phyloP scores from a whole-genome alignment of 2,329 filamentous ascomycete genomes.

The Leptodontidium sp. region DNA sequence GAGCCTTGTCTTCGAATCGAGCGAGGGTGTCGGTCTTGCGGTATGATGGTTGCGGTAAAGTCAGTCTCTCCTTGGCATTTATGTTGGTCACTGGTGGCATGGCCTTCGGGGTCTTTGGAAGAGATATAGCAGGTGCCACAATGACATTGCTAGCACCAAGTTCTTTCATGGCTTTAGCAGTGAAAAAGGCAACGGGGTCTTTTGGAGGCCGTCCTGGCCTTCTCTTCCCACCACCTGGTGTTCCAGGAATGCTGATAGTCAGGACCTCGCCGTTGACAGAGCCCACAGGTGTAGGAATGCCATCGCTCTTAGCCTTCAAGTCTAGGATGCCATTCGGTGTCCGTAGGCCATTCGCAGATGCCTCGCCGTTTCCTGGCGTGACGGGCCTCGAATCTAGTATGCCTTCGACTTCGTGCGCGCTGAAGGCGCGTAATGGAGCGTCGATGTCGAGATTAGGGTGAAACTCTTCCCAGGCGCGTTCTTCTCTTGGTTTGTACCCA shows the following conservation, averaged over 20 bases:
- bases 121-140: slow-evolving; percentile 29
- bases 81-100: slow-evolving; percentile 72
- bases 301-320: slow-evolving; percentile 40
- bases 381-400: slow-evolving; percentile 57
- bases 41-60: slow-evolving; percentile 78
- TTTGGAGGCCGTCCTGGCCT: slow-evolving; percentile 72
- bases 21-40: slow-evolving; percentile 81
- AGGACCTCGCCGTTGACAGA: slow-evolving; percentile 39
- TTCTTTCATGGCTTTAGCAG: slow-evolving; percentile 50
- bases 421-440: slow-evolving; percentile 77
- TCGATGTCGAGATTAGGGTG: slow-evolving; percentile 95
- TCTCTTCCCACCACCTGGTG: slow-evolving; percentile 56
- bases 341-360: slow-evolving; percentile 46
- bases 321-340: slow-evolving; percentile 38
- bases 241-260: slow-evolving; percentile 48
- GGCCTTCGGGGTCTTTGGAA: slow-evolving; percentile 68
- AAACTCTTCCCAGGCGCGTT: slow-evolving; percentile 97
- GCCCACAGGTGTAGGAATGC: slow-evolving; percentile 35
- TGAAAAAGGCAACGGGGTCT: slow-evolving; percentile 65
- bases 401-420: slow-evolving; percentile 86
- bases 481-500: slow-evolving; percentile 96
- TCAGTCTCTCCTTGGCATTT: slow-evolving; percentile 81
- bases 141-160: slow-evolving; percentile 44
- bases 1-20: slow-evolving; percentile 83
- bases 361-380: slow-evolving; percentile 50